Base-by-base conservation (phyloP, 352 stramenopile species). In the Phytophthora hibernalis region DNA sequence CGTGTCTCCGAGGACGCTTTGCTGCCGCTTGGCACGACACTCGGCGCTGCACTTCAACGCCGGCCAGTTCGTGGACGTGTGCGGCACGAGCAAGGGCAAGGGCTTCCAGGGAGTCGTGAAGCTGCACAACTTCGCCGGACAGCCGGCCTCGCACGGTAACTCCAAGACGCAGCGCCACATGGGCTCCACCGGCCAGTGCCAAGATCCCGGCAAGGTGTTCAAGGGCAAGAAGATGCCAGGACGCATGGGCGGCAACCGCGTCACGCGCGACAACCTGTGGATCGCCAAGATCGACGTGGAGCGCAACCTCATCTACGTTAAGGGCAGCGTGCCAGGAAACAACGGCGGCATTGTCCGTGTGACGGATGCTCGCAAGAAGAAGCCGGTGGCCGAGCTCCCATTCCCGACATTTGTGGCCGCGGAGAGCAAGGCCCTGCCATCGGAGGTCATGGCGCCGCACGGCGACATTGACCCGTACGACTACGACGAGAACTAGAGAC, bases 221-320 rank as follows among this genome's bases (percentile, higher is more conserved):
- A 99, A 99, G 82, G 98, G 98, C 40, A 99, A 99, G 87, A 99
- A 99, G 79, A 99, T 99, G 98, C 89, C 98, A 31, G 98, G 98
- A 10, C 91, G 95, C 16, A 99, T 99, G 93, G 98, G 98, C 56
- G 86, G 83, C 44, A 92, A 96, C 42, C 86, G 87, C 55, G 90
- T 98, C 15, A 99, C 98, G 22, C 91, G 97, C 33, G 96, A 99
- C 83, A 99, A 99, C 77, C 79, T 99, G 3, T 95, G 87, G 85
- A 82, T 97, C 50, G 80, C 90, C 57, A 96, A 97, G 83, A 87
- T 98, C 59, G 96, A 99, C 77, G 79, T 91, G 26, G 74, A 95
- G 67, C 89, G 93, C 70, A 97, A 98, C 71, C 78, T 99, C 53
- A 53, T 99, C 21, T 98, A 97, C 79, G 82, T 99, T 44, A 97